Conservation (phyloP, 345 rosid genomes). For the Mercurialis annua region DNA sequence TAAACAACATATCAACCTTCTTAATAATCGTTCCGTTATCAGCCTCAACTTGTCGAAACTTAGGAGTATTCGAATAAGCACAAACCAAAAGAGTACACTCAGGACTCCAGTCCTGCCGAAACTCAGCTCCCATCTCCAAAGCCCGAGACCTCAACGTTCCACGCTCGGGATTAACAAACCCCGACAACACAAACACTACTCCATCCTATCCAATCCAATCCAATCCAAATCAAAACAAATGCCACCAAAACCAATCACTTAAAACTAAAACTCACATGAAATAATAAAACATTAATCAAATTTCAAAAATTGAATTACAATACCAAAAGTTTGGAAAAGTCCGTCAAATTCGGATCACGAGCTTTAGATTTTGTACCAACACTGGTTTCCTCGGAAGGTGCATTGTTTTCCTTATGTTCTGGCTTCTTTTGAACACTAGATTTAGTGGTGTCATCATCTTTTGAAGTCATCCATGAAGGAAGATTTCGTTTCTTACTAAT, state of each 20-base stretch:
- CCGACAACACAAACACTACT: conserved; percentile 76
- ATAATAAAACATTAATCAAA: background rate
- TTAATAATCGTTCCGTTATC: conserved; percentile 71
- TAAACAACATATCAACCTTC: conserved; percentile 43
- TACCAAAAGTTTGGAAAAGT: conserved; percentile 66
- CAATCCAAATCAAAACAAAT: conserved; percentile 18
- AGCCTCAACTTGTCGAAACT: conserved; percentile 78
- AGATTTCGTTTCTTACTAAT: conserved; percentile 47
- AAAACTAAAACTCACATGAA: conserved; percentile 11
- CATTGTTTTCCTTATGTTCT: conserved; percentile 15
- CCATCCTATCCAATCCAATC: conserved; percentile 61
- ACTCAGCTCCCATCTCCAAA: conserved; percentile 81
- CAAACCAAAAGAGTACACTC: conserved; percentile 75
- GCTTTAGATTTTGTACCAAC: conserved; percentile 14
- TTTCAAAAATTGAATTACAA: background rate
- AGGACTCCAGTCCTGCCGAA: conserved; percentile 75
- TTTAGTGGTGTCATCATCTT: conserved; percentile 23
- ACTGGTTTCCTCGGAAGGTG: conserved; percentile 2
- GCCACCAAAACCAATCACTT: conserved; percentile 14
- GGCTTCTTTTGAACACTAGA: conserved; percentile 30
- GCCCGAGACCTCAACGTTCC: conserved; percentile 74
- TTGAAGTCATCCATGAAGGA: conserved; percentile 80
- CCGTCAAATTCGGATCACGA: conserved; percentile 18
- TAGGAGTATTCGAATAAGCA: conserved; percentile 87
- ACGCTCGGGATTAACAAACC: conserved; percentile 88